Evolutionary conservation across 345 rosid species (phyloP), one percentile per base, ranked within the genome.

Genomic region (Citrus australasica): DNA sequence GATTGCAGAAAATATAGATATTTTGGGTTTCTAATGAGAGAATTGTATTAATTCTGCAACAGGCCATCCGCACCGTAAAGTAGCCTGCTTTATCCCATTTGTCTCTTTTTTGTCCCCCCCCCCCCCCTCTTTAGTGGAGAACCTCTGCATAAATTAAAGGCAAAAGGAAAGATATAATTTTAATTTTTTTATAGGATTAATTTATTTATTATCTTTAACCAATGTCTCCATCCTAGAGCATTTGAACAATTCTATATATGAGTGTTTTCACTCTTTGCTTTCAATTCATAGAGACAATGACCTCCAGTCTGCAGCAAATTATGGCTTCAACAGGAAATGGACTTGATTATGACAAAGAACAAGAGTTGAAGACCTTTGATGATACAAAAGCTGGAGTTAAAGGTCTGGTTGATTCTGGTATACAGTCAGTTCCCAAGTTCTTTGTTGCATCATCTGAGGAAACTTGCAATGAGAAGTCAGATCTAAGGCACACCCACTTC

Each of bases 361-460:
- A 51, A 27, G 38, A 27, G 7, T 51, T 70, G 61, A 48, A 51
- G 38, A 60, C 61, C 37, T 70, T 70, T 28, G 74, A 70, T 58
- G 11, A 51, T 51, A 40, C 74, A 48, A 28, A 70, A 48, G 74
- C 60, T 19, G 73, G 59, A 28, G 61, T 51, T 51, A 51, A 70
- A 70, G 60, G 61, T 48, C 74, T 70, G 21, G 40, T 51, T 48
- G 74, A 70, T 51, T 27, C 60, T 1, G 60, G 61, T 22, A 70
- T 70, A 48, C 38, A 51, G 53, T 27, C 60, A 48, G 53, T 28
- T 22, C 74, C 74, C 38, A 27, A 28, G 74, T 70, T 51, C 73
- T 70, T 28, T 48, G 74, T 70, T 17, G 61, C 74, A 51, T 38
- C 74, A 28, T 53, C 61, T 28, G 60, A 48, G 30, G 74, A 70